Conservation (phyloP, 2,329 filamentous ascomycete species). For the Chlorencoelia australis region DNA sequence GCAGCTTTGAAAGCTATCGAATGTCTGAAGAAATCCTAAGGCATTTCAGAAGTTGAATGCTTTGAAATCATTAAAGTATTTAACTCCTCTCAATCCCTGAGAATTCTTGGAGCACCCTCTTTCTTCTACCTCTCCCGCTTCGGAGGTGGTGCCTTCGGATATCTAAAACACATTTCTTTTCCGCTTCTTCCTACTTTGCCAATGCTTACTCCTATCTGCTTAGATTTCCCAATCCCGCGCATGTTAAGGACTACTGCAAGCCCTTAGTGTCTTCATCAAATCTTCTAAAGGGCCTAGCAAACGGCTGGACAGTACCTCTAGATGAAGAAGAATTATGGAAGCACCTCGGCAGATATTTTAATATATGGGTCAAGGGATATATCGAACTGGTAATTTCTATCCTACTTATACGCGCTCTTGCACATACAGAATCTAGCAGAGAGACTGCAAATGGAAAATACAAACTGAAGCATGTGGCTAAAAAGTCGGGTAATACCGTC, state of each 20-base stretch:
- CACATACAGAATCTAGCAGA: neutral
- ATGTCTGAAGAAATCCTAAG: no score
- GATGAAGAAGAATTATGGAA: constrained; percentile 1
- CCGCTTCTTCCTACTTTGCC: no score
- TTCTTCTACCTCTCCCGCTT: no score
- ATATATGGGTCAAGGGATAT: constrained; percentile 2
- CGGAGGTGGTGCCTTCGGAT: no score
- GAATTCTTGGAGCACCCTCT: no score
- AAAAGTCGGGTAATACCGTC: neutral
- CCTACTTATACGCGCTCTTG: constrained; percentile 1
- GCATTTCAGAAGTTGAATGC: no score
- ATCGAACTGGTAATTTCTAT: constrained; percentile 1
- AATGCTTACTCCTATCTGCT: no score
- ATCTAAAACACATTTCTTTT: no score
- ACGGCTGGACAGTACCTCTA: neutral
- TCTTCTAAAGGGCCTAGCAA: neutral
- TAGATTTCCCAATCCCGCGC: neutral
- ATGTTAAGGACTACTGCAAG: neutral
- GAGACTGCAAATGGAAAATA: constrained; percentile 1
- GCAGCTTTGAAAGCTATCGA: no score
- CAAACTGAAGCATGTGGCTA: neutral
- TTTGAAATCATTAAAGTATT: no score
- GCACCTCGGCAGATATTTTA: neutral
- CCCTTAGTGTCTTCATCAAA: neutral
- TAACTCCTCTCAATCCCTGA: no score